Conservation (phyloP, 441 rosid species). For the Adansonia gregorii region DNA sequence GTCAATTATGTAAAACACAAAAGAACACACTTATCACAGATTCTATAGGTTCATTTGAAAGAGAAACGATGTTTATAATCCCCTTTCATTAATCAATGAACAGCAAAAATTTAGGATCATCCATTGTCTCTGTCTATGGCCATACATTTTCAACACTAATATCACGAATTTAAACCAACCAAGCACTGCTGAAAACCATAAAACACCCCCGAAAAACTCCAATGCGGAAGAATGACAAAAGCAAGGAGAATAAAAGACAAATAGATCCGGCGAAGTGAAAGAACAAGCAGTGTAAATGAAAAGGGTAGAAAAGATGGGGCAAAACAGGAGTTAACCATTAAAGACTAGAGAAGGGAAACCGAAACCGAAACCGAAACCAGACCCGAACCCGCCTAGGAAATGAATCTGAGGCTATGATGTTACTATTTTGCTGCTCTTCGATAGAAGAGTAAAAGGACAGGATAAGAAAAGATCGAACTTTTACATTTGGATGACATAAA, state of each 20-base stretch:
- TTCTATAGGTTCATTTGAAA: neutral
- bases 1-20: neutral
- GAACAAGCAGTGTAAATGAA: neutral
- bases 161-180: neutral
- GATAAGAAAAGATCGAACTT: neutral
- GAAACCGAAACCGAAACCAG: neutral
- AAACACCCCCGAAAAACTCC: neutral
- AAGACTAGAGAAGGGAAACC: neutral
- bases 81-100: neutral
- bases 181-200: neutral
- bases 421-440: neutral
- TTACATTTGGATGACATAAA: conserved; percentile 9
- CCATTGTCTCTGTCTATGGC: neutral
- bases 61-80: neutral
- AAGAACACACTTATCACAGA: neutral
- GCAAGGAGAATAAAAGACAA: neutral
- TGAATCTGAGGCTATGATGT: neutral
- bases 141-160: neutral
- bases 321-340: neutral
- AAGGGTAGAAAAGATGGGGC: neutral
- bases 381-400: neutral
- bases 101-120: neutral
- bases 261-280: neutral
- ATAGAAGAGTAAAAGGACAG: neutral
- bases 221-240: neutral